These are phyloP conservation scores for Detonula confervacea DNA, from an alignment of 352 stramenopile genomes.

Conservation along the genomic window DNA sequence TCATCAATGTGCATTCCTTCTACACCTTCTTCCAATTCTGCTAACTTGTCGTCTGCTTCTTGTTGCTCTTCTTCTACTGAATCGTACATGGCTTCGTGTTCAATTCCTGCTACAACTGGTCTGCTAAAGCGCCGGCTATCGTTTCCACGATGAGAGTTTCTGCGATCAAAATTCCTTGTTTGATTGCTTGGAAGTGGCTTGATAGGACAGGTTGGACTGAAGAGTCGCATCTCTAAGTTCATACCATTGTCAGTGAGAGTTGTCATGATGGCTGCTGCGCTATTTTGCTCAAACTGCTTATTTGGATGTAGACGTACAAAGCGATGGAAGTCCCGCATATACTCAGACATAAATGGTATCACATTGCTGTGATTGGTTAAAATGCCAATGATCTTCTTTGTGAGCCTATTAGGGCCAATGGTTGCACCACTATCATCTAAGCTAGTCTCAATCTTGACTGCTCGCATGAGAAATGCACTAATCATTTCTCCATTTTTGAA, in stretches of 20 bases:
- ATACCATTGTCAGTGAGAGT: not conserved
- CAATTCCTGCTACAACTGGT: too few relatives aligned
- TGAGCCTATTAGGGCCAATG: not conserved
- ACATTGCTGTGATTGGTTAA: not conserved
- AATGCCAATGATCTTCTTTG: not conserved
- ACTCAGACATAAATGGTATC: not conserved
- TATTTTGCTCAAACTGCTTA: not conserved
- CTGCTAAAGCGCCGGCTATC: too few relatives aligned
- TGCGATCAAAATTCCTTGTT: too few relatives aligned
- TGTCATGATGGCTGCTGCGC: not conserved
- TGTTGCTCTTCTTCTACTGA: too few relatives aligned
- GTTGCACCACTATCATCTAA: not conserved
- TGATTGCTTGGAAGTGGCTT: too few relatives aligned
- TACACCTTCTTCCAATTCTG: too few relatives aligned
- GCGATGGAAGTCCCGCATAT: not conserved
- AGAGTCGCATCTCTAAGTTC: not conserved
- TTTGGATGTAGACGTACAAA: not conserved
- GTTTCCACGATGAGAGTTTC: too few relatives aligned
- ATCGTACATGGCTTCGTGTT: too few relatives aligned
- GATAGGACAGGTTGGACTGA: too few relatives aligned
- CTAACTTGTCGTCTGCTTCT: too few relatives aligned
- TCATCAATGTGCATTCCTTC: too few relatives aligned
- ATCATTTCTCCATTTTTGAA: not conserved
- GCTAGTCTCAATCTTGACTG: not conserved
- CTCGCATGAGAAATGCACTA: not conserved